Base-by-base conservation (phyloP, 1,139 yeast species). In the Scheffersomyces quercinus region DNA sequence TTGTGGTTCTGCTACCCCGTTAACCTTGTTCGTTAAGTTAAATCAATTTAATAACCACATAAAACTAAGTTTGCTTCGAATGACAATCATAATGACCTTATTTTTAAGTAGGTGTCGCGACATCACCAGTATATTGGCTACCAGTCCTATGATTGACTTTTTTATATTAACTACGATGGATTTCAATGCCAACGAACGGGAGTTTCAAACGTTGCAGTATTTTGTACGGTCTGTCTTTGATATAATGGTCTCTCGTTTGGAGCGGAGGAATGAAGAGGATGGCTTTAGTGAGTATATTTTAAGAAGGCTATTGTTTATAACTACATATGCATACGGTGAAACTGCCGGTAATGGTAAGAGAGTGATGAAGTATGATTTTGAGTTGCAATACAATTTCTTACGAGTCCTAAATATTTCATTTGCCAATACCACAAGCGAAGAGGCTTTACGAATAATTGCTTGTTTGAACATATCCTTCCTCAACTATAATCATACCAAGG, bases 141-240 rank as follows among this genome's bases (percentile, higher is more conserved):
- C 14, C 14, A 13, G 14, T 13, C 14, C 14, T 13, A 13, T 13
- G 14, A 13, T 31, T 30, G 26, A 26, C 4, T 12, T 43, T 16
- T 51, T 53, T 35, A 38, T 53, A 9, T 42, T 48, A 24, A 43
- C 44, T 1, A 24, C 50, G 26, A 36, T 46, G 36, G 58, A 53
- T 31, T 51, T 48, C 44, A 47, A 50, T 32, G 41, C 43, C 20
- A 49, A 49, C 38, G 43, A 49, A 29, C 15, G 39, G 34, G 46
- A 46, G 12, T 40, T 33, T 8, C 31, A 35, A 13, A 45, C 43
- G 5, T 43, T 52, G 36, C 35, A 39, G 7, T 40, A 31, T 11
- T 46, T 51, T 32, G 38, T 50, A 9, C 35, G 28, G 8, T 35
- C 45, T 10, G 49, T 52, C 20, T 47, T 53, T 28, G 55, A 53